Base-by-base conservation (phyloP, 345 rosid species). In the Pelargonium nanum region DNA sequence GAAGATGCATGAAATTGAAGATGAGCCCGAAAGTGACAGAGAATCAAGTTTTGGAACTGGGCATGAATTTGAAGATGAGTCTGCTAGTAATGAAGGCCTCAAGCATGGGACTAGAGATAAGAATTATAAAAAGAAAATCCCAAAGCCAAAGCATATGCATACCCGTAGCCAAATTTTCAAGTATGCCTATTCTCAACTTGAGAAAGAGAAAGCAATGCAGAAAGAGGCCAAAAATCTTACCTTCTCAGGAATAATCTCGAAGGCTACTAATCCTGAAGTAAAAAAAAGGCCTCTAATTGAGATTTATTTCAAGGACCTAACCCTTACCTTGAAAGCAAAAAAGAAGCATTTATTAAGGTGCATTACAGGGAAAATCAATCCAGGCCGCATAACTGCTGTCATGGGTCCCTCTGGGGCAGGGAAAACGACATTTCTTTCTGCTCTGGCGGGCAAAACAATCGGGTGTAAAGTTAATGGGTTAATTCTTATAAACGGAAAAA, bases 391-490 rank as follows among this genome's bases (percentile, higher is more conserved):
- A 44, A 80, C 96, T 5, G 87, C 99, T 59, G 96, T 89, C 67
- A 93, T 89, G 99, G 99, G 99, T 65, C 99, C 97, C 48, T 93
- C 99, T 20, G 96, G 97, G 56, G 97, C 99, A 58, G 97, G 99
- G 28, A 87, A 89, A 77, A 93, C 96, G n/a, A 84, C 92, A 4
- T 91, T 89, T 63, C 85, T 93, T 19, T 81, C 88, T 63, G 91
- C 97, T 54, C 74, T 93, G 59, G 96, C 89, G 6, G 97, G 97
- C 28, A 93, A 86, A 80, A 81, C 97, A 23, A 75, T 82, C 23
- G 94, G 95, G 9, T 89, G 90, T 81, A 83, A 70, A 51, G 64
- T 70, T 58, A 79, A 71, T 60, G 97, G 99, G 63, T 63, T 66
- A 69, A 78, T 93, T 74, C 80, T 80, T 63, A 78, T 93, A 64